Percentiles rank a stretch among this genome's conserved stretches.
These are phyloP conservation scores for Exophiala sideris DNA, from an alignment of 2,329 filamentous ascomycete species.

Conservation along the genomic window DNA sequence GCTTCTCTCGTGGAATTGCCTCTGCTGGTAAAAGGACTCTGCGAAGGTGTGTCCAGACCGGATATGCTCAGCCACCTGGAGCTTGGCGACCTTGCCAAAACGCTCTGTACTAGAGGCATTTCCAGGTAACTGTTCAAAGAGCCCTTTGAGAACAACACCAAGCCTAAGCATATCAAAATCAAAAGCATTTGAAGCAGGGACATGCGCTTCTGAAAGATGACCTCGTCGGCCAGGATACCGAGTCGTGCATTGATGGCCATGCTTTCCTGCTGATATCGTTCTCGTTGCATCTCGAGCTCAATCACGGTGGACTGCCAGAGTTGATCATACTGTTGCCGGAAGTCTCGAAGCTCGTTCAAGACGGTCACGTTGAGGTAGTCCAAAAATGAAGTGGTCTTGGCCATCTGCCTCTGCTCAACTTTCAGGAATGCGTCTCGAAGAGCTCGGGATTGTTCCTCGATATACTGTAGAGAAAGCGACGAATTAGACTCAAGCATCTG, in stretches of 20 bases:
- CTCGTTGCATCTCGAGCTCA: conserved; percentile 82
- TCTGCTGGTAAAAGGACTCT: conserved; percentile 16
- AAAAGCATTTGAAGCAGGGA: conserved; percentile 87
- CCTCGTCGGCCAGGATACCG: conserved; percentile 87
- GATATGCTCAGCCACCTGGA: conserved; percentile 23
- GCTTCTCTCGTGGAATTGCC: conserved; percentile 11
- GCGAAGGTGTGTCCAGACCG: conserved; percentile 16
- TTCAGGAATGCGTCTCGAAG: conserved; percentile 81
- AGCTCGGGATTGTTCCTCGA: conserved; percentile 91
- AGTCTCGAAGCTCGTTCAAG: conserved; percentile 70
- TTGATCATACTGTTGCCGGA: conserved; percentile 86
- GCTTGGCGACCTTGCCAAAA: conserved; percentile 45
- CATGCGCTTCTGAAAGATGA: conserved; percentile 81
- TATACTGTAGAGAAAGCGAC: conserved; percentile 88
- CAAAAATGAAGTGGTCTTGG: conserved; percentile 78
- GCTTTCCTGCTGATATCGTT: conserved; percentile 78
- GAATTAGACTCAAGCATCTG: conserved; percentile 89
- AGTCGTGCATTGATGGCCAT: conserved; percentile 76
- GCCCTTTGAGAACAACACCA: conserved; percentile 72
- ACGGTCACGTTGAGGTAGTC: conserved; percentile 85
- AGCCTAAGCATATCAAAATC: conserved; percentile 76
- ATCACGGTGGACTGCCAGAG: conserved; percentile 95
- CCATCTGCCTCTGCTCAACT: conserved; percentile 80
- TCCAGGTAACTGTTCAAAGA: conserved; percentile 43
- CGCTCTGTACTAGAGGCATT: conserved; percentile 45